Evolutionary conservation across 306 rosid species (phyloP).

Genomic region (Quercus ilex): DNA sequence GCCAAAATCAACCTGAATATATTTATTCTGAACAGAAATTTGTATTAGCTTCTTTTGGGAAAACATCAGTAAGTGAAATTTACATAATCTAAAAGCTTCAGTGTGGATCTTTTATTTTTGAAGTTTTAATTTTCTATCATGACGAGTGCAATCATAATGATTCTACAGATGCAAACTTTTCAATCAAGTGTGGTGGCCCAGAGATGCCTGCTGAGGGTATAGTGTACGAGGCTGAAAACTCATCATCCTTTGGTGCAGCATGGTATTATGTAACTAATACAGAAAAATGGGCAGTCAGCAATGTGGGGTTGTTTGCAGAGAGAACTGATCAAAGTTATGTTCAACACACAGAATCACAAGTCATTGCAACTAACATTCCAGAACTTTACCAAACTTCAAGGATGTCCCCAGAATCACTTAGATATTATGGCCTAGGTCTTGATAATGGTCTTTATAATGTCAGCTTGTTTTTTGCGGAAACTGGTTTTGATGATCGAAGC

Average conservation of each 20-base stretch:
- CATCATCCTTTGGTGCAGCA: slow-evolving; percentile 52
- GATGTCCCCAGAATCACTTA: slow-evolving; percentile 64
- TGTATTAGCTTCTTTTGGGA: no score
- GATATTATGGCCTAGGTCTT: slow-evolving; percentile 80
- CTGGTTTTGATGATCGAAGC: slow-evolving; percentile 26
- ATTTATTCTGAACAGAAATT: no score
- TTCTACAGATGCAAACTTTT: slow-evolving; percentile 51
- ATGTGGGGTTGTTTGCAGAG: slow-evolving; percentile 49
- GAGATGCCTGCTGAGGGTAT: slow-evolving; percentile 30
- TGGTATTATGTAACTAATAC: slow-evolving; percentile 49
- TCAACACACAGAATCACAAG: slow-evolving; percentile 12
- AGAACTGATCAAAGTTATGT: slow-evolving; percentile 9
- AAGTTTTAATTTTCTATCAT: background rate
- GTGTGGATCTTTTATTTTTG: background rate
- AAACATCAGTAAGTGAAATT: no score
- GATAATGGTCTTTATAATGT: slow-evolving; percentile 64
- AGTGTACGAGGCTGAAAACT: slow-evolving; percentile 44
- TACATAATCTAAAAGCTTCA: no score
- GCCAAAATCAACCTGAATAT: no score
- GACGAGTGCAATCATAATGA: background rate
- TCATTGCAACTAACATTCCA: slow-evolving; percentile 21
- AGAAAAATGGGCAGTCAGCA: slow-evolving; percentile 66
- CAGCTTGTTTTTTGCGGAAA: slow-evolving; percentile 65
- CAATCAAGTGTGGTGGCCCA: slow-evolving; percentile 68
- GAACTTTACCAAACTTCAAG: slow-evolving; percentile 64